A percentile compares a stretch with the other conserved stretches of the same genome.
Conservation (phyloP, 805 yeast species). For the Nakazawaea holstii region DNA sequence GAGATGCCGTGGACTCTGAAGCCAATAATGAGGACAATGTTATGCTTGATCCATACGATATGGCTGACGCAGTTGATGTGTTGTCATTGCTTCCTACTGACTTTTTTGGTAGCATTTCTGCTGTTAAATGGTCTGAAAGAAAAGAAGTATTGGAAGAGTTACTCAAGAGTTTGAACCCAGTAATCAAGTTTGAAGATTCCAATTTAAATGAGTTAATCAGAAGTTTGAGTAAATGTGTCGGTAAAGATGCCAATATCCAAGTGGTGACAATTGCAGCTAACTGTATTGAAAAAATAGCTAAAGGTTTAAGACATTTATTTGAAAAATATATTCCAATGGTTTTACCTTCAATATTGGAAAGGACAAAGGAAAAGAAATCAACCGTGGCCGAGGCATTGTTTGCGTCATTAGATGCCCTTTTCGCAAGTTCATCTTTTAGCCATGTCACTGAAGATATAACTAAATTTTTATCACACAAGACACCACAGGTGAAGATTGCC, state of each 20-base stretch:
- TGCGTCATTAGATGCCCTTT: slow-evolving; percentile 60
- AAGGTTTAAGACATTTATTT: slow-evolving; percentile 58
- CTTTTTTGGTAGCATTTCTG: slow-evolving; percentile 46
- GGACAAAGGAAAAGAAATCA: slow-evolving; percentile 85
- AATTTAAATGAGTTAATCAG: slow-evolving; percentile 67
- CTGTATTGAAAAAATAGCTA: slow-evolving; percentile 53
- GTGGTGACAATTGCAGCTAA: slow-evolving; percentile 78
- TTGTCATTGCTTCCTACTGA: slow-evolving; percentile 61
- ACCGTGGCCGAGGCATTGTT: slow-evolving; percentile 69
- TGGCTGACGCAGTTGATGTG: slow-evolving; percentile 66
- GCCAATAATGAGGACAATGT: too few species aligned
- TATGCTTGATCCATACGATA: slow-evolving; percentile 58
- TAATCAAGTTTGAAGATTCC: slow-evolving; percentile 47
- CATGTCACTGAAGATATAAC: slow-evolving; percentile 58
- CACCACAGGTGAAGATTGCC: slow-evolving; percentile 77
- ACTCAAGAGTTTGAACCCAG: slow-evolving; percentile 38
- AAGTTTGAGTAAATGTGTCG: slow-evolving; percentile 58
- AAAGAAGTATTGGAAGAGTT: slow-evolving; percentile 76
- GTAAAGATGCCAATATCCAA: slow-evolving; percentile 81
- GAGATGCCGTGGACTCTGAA: slow-evolving; percentile 4
- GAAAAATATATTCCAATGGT: slow-evolving; percentile 47
- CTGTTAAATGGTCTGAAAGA: slow-evolving; percentile 87
- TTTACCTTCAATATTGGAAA: slow-evolving; percentile 62
- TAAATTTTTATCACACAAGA: slow-evolving; percentile 62
- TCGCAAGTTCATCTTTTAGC: slow-evolving; percentile 40